Evolutionary conservation across 441 rosid genomes (phyloP), one percentile per base, ranked within the genome.

Genomic region (Adansonia grandidieri): DNA sequence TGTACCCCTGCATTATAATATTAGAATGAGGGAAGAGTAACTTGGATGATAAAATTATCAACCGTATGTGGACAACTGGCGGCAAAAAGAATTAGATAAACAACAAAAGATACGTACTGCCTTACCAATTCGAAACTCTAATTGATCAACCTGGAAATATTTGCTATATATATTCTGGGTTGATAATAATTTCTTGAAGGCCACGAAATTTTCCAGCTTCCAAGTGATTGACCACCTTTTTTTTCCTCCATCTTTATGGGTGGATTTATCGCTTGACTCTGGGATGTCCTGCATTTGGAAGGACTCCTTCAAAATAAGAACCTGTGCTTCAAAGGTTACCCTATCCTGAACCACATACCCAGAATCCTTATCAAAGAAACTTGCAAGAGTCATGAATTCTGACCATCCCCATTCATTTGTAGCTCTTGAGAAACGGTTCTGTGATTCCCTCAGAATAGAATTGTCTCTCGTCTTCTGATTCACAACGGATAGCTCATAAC

Each of bases 361-460:
- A 66, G 94, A 93, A 88, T 94, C 98, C 86, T 96, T 98, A 80
- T 93, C 98, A 86, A 96, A 96, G 80, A 96, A 87, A 81, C 95
- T 93, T 13, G 99, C 92, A 75, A 96, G 98, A 4, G 99, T 96
- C 82, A 96, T 94, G 84, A 94, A 93, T 82, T 96, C 97, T 80
- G 96, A 94, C 97, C 98, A 96, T 68, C 98, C 98, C 97, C 94
- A 94, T 81, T 94, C 97, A 86, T 96, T 94, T 80, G 97, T 97
- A 78, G 98, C 94, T 89, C 93, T 94, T 56, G 99, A 96, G 86
- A 90, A 96, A 66, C 99, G 98, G 80, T 90, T 90, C 84, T 93
- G 96, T 85, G 97, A 93, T 84, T 93, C 99, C 81, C 92, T 96
- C 22, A 93, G 86, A 47, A 94, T 91, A 71, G 98, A 92, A 80